Base-by-base conservation (phyloP, 2,329 filamentous ascomycete genomes). In the Chalara sp. region DNA sequence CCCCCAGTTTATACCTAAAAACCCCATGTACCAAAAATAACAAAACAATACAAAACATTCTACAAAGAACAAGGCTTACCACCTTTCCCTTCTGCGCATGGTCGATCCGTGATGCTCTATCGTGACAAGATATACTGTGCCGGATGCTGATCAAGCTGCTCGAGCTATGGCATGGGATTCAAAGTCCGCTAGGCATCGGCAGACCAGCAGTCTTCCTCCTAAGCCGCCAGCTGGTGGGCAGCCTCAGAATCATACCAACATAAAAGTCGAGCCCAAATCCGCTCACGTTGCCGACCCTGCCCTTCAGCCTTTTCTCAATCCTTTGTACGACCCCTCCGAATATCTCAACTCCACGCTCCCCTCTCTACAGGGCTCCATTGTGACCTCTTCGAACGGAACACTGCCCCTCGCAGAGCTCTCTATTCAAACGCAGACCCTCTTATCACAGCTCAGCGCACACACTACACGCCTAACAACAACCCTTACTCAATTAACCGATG, bases 401-500 rank as follows among this genome's bases (percentile, higher is more conserved):
- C 57, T 84, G 5, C 76, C 86, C 3, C 75, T 96, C 44, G 74
- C 85, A n/a, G 84, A 92, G 53, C 72, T 96, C 47, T 90, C 89
- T 1, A 76, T 83, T 0, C 87, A 90, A 64, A 86, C 91, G 1
- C 91, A 96, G 68, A 77, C 83, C 4, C 76, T 95, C n/a, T 76
- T 96, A 44, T 88, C 90, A 1, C 87, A 92, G 63, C 81, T 97
- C 62, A 95, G 88, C 64, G 86, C 89, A 6, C 89, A 96, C 66
- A 95, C 90, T 1, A 86, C 89, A 13, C 81, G 90, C 44, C 74
- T 96, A 6, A 89, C 90, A 11, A 83, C 78, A 49, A 87, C 84
- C 44, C 76, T 99, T 52, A 96, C 90, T 32, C 85, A 92, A 63
- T 75, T 97, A 53, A 96, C 93, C 8, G 92, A 99, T 67, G 93